Base-by-base conservation (phyloP, 225 moss, liverwort and hornwort species). In the Physcomitrium patens region DNA sequence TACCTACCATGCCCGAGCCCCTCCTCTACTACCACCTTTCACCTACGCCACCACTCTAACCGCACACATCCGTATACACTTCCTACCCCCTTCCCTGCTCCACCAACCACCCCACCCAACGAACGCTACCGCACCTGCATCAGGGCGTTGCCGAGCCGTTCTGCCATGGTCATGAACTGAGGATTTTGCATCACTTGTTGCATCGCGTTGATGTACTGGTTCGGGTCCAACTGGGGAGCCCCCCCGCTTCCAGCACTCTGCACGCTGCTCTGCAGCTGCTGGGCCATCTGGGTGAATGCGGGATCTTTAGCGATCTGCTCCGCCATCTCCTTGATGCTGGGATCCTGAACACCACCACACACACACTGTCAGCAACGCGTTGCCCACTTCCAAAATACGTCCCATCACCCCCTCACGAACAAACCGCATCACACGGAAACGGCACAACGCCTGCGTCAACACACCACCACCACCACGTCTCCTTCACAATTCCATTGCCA, bases 121-220 rank as follows among this genome's bases (percentile, higher is more conserved):
- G n/a, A n/a, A n/a, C n/a, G n/a, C n/a, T n/a, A n/a, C n/a, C n/a
- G n/a, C n/a, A n/a, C n/a, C n/a, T n/a, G n/a, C n/a, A n/a, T n/a
- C n/a, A n/a, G n/a, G n/a, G n/a, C n/a, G n/a, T n/a, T n/a, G 68
- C 97, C 97, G 15, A 99, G 89, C 60, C 97, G 93, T 78, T 99
- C 97, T 22, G 97, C 97, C 97, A 99, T 99, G 23, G 89, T 94
- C 97, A 99, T 99, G 54, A 99, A 99, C 85, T 99, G 97, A 14
- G 97, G 97, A 43, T 99, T 99, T 79, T 94, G 97, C 97, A 99
- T 99, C 31, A 99, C 97, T 86, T 95, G 97, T 78, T 94, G 94
- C 97, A 99, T 99, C 11, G 97, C 94, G 60, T 83, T 86, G 68
- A 99, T 91, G 73, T 99, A 99, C 62, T 99, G 93, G 66, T 84